These are phyloP conservation scores for Mycena amicta DNA, from an alignment of 768 basidiomycete genomes.

Conservation along the genomic window DNA sequence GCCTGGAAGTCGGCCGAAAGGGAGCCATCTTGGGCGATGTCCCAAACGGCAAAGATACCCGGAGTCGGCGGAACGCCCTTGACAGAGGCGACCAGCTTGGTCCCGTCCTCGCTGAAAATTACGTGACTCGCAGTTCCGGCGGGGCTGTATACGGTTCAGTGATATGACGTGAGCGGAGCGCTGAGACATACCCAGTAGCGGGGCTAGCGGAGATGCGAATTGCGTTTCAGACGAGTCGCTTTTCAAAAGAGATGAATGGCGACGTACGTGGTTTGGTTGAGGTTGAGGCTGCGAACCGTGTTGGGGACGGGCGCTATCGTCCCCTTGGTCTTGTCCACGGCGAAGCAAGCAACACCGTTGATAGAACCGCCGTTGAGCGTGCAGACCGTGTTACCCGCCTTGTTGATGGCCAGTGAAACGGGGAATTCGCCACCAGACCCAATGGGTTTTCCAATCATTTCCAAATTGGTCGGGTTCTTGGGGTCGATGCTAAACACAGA, in stretches of 20 bases:
- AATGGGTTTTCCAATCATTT: constrained; percentile 46
- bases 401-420: constrained; percentile 44
- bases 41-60: constrained; percentile 55
- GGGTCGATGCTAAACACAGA: constrained; percentile 45
- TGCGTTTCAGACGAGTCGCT: constrained; percentile 1
- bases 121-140: constrained; percentile 47
- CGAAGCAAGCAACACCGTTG: constrained; percentile 50
- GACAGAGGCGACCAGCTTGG: constrained; percentile 47
- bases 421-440: constrained; percentile 54
- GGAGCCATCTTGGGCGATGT: constrained; percentile 45
- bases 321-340: constrained; percentile 43
- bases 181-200: constrained; percentile 36
- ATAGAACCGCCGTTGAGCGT: constrained; percentile 46
- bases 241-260: not conserved
- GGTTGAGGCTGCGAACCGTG: constrained; percentile 43
- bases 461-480: constrained; percentile 42
- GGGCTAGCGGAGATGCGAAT: constrained; percentile 25
- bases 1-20: constrained; percentile 44
- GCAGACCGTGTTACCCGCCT: constrained; percentile 36
- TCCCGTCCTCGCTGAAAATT: constrained; percentile 48
- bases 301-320: constrained; percentile 39
- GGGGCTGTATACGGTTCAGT: constrained; percentile 29
- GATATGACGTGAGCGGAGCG: not conserved
- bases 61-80: constrained; percentile 51
- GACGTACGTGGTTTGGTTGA: constrained; percentile 49